These are phyloP conservation scores for Boletus eberwhitei DNA, from an alignment of 768 basidiomycete species.

Conservation along the genomic window DNA sequence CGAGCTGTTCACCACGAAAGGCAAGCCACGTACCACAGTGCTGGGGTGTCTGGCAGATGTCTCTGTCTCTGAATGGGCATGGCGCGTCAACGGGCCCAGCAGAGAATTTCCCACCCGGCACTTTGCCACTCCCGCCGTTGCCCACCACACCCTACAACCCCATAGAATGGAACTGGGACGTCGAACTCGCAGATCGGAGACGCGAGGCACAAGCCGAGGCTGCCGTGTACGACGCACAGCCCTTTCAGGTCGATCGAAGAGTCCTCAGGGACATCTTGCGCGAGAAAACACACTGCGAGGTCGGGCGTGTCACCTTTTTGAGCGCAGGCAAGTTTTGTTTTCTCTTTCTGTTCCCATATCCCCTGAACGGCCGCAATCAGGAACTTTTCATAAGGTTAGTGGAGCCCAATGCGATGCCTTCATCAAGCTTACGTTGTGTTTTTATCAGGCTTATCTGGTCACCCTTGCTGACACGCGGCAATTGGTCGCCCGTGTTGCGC, in stretches of 20 bases:
- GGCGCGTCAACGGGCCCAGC: background rate
- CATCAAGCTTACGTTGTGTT: constrained; percentile 5
- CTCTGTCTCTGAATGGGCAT: background rate
- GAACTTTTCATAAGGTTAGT: constrained; percentile 81
- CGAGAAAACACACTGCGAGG: constrained; percentile 63
- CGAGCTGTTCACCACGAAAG: constrained; percentile 1
- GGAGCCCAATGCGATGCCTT: background rate
- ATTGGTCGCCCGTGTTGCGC: constrained; percentile 76
- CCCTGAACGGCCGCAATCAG: constrained; percentile 34
- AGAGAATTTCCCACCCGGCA: constrained; percentile 17
- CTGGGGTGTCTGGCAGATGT: constrained; percentile 10
- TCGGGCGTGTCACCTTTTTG: constrained; percentile 68
- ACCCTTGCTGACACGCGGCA: constrained; percentile 59
- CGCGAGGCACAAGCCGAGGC: constrained; percentile 63
- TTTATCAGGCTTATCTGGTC: constrained; percentile 67
- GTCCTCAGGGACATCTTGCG: constrained; percentile 75
- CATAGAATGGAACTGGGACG: constrained; percentile 67
- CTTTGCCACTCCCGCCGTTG: constrained; percentile 16
- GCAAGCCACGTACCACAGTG: constrained; percentile 2
- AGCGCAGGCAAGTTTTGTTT: constrained; percentile 55
- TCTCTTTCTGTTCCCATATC: constrained; percentile 6
- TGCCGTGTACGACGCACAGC: constrained; percentile 55
- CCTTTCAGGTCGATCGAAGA: constrained; percentile 73
- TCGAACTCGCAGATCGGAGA: constrained; percentile 67
- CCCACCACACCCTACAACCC: constrained; percentile 6